Evolutionary conservation across 768 basidiomycete species (phyloP).

Genomic region (Boletus reticulatus): DNA sequence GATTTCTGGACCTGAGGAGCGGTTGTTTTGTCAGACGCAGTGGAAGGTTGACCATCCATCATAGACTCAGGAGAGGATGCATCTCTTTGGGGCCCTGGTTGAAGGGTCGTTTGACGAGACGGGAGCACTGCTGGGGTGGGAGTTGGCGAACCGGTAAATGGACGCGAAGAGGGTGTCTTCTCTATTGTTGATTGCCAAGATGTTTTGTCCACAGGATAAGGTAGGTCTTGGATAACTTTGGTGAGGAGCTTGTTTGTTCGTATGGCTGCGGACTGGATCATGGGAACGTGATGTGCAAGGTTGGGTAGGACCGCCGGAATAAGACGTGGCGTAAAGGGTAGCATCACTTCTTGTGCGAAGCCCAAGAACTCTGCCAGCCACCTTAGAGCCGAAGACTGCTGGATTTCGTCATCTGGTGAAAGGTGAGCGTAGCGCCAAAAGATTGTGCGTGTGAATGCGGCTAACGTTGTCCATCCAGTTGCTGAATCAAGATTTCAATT

Average conservation of each 20-base stretch:
- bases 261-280: slow-evolving; percentile 85
- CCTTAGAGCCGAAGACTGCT: slow-evolving; percentile 88
- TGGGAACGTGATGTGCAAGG: slow-evolving; percentile 85
- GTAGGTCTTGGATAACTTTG: slow-evolving; percentile 82
- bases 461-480: slow-evolving; percentile 82
- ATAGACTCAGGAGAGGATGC: slow-evolving; percentile 45
- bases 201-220: slow-evolving; percentile 58
- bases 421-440: not conserved
- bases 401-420: slow-evolving; percentile 77
- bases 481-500: slow-evolving; percentile 88
- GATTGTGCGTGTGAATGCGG: slow-evolving; percentile 13
- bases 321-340: slow-evolving; percentile 91
- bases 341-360: slow-evolving; percentile 88
- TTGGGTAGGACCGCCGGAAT: slow-evolving; percentile 93
- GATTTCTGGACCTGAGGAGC: slow-evolving; percentile 34
- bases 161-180: slow-evolving; percentile 35
- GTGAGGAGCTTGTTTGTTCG: slow-evolving; percentile 85
- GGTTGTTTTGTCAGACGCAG: slow-evolving; percentile 37
- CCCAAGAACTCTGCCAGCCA: slow-evolving; percentile 92
- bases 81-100: slow-evolving; percentile 44
- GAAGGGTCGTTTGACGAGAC: slow-evolving; percentile 51
- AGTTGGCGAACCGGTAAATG: slow-evolving; percentile 54
- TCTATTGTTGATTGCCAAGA: slow-evolving; percentile 24
- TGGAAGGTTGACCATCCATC: slow-evolving; percentile 31
- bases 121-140: slow-evolving; percentile 37